Evolutionary conservation across 1,284 basidiomycete genomes (phyloP).

Genomic region (Austroboletus novae-zelandiae): DNA sequence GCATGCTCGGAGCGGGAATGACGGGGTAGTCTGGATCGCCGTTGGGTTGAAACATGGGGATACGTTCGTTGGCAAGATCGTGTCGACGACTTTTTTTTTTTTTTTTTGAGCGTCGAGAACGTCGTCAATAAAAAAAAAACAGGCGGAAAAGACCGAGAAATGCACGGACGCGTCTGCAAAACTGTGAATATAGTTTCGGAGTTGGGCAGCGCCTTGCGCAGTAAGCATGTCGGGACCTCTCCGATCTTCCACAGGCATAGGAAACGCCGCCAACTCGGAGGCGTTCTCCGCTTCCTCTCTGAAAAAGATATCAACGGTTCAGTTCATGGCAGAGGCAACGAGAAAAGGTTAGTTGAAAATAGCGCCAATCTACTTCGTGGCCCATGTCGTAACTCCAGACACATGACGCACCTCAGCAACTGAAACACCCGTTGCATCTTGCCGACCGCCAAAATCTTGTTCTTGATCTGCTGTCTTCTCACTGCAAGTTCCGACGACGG

Average conservation of each 20-base stretch:
- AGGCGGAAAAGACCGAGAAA: neutral
- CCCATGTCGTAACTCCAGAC: too few species aligned
- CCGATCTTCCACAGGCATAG: slow-evolving; percentile 40
- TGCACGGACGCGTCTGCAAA: slow-evolving; percentile 88
- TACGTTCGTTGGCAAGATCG: slow-evolving; percentile 91
- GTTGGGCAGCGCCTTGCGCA: slow-evolving; percentile 55
- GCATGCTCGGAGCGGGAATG: slow-evolving; percentile 66
- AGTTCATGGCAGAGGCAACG: neutral
- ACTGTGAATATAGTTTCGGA: slow-evolving; percentile 80
- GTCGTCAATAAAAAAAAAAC: neutral
- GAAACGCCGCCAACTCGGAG: slow-evolving; percentile 78
- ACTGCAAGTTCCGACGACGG: slow-evolving; percentile 42
- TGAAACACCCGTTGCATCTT: slow-evolving; percentile 91
- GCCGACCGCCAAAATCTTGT: slow-evolving; percentile 92
- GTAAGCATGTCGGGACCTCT: slow-evolving; percentile 51
- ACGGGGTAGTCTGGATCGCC: slow-evolving; percentile 38
- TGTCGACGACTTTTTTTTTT: slow-evolving; percentile 60
- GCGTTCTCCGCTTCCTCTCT: slow-evolving; percentile 95
- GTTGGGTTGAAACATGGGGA: slow-evolving; percentile 61
- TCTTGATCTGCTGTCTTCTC: slow-evolving; percentile 84
- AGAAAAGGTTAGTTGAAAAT: neutral
- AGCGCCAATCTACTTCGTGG: too few species aligned
- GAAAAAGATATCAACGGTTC: neutral
- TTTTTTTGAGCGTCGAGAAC: neutral
- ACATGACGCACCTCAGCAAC: slow-evolving; percentile 72